A percentile compares a stretch with the other conserved stretches of the same genome.
Evolutionary conservation across 1,139 yeast species (phyloP).

Genomic region (Diutina neorugosa): DNA sequence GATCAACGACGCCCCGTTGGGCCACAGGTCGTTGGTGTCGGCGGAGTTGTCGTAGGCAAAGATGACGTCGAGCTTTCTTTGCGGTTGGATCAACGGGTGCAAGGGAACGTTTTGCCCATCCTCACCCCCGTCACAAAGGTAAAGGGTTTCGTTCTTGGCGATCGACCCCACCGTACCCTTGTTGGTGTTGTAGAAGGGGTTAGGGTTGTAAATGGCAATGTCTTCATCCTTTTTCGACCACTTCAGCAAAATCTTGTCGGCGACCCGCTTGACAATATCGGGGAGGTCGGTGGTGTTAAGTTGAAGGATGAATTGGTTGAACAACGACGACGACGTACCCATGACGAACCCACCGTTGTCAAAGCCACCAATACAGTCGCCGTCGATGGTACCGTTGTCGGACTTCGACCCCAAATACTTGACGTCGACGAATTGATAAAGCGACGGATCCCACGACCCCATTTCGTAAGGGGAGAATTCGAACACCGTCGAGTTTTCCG

Average conservation of each 20-base stretch:
- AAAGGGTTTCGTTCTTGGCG: constrained; percentile 30
- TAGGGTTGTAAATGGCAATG: constrained; percentile 29
- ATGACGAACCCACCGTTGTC: constrained; percentile 67
- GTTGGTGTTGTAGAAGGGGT: constrained; percentile 21
- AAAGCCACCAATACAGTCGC: constrained; percentile 39
- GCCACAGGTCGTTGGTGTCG: constrained; percentile 21
- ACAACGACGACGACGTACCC: constrained; percentile 64
- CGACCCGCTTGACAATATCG: constrained; percentile 15
- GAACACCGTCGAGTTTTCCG: constrained; percentile 4
- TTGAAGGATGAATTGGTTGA: constrained; percentile 41
- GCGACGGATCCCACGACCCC: constrained; percentile 4
- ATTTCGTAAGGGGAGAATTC: constrained; percentile 2
- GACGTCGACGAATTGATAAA: neutral
- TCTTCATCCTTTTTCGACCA: constrained; percentile 21
- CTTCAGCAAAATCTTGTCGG: constrained; percentile 15
- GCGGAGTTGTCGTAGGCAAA: constrained; percentile 29
- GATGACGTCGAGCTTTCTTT: constrained; percentile 22
- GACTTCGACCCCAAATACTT: constrained; percentile 4
- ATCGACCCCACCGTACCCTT: constrained; percentile 13
- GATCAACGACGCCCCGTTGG: constrained; percentile 18
- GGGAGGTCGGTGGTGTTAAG: constrained; percentile 21
- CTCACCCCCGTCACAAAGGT: constrained; percentile 84
- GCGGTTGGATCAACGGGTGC: constrained; percentile 20
- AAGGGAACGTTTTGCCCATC: constrained; percentile 34
- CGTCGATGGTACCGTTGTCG: constrained; percentile 12